Evolutionary conservation across 1,284 basidiomycete species (phyloP), one percentile per base, ranked within the genome.

Genomic region (Volvariella volvacea): DNA sequence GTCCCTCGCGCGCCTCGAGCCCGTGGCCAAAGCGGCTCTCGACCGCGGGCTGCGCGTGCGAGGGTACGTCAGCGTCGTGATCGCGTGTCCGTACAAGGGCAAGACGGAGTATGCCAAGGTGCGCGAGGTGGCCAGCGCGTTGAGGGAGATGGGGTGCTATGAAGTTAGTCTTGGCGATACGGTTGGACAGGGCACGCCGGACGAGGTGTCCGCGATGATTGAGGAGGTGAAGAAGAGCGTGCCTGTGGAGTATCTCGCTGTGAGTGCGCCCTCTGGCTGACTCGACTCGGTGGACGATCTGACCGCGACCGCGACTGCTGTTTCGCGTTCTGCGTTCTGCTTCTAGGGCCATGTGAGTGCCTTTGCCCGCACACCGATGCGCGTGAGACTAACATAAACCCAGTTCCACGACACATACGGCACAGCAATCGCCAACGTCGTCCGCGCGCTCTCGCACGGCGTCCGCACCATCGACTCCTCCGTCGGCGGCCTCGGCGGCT

Each of bases 351-450:
- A 86, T 61, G 80, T 84, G 58, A 64, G 78, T 62, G 15, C 12
- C 25, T 28, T 28, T 28, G n/a, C n/a, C n/a, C 25, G 16, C 28
- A 7, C 41, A n/a, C 10, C 1, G n/a, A n/a, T n/a, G n/a, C n/a
- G n/a, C n/a, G n/a, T n/a, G n/a, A 17, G n/a, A 40, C 17, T 31
- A 14, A 10, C n/a, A 39, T 39, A 8, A 22, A 33, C 15, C 15
- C 25, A 93, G 82, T 91, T 90, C 64, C 92, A 96, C 61, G 92
- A 97, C 59, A 96, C 92, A 0, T 94, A 84, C 59, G 90, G 92
- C 2, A 88, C 87, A 32, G 92, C 81, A 4, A 70, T 86, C 10
- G 74, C 82, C 14, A 89, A 90, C 54, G 78, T 87, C 15, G 64
- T 88, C 41, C 64, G 77, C 1, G 82, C 86, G 1, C 71, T 89